Evolutionary conservation across 2,329 filamentous ascomycete species (phyloP).

Genomic region (Pestalotiopsis fici): DNA sequence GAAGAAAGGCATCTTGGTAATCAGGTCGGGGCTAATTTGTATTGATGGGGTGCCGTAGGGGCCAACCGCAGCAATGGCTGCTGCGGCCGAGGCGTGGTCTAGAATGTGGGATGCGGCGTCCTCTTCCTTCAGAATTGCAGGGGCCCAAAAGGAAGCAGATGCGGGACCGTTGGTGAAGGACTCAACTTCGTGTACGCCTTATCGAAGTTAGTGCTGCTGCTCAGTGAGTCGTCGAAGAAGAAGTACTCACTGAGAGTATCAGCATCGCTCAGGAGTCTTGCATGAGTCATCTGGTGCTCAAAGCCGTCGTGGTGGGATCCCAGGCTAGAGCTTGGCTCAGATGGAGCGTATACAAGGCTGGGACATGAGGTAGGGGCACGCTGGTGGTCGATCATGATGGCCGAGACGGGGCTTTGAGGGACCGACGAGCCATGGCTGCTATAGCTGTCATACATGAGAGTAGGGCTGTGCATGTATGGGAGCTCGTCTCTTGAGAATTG

Average conservation of each 20-base stretch:
- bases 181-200: conserved; percentile 54
- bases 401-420: conserved; percentile 56
- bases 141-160: conserved; percentile 50
- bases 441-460: conserved; percentile 59
- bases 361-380: conserved; percentile 61
- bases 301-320: conserved; percentile 60
- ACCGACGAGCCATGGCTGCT: conserved; percentile 53
- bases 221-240: conserved; percentile 20
- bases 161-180: conserved; percentile 51
- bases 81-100: conserved; percentile 39
- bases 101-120: conserved; percentile 40
- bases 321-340: conserved; percentile 61
- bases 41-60: conserved; percentile 45
- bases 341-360: conserved; percentile 61
- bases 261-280: conserved; percentile 54
- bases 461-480: conserved; percentile 56
- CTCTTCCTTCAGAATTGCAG: conserved; percentile 44
- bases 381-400: conserved; percentile 58
- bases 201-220: conserved; percentile 13
- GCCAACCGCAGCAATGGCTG: conserved; percentile 15
- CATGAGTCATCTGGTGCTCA: conserved; percentile 48
- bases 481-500: conserved; percentile 58
- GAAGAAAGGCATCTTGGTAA: conserved; percentile 81
- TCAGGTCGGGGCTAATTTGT: conserved; percentile 62
- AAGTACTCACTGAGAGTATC: conserved; percentile 56